These are phyloP conservation scores for Vinca major DNA, from an alignment of 305 asterid species.

Conservation along the genomic window DNA sequence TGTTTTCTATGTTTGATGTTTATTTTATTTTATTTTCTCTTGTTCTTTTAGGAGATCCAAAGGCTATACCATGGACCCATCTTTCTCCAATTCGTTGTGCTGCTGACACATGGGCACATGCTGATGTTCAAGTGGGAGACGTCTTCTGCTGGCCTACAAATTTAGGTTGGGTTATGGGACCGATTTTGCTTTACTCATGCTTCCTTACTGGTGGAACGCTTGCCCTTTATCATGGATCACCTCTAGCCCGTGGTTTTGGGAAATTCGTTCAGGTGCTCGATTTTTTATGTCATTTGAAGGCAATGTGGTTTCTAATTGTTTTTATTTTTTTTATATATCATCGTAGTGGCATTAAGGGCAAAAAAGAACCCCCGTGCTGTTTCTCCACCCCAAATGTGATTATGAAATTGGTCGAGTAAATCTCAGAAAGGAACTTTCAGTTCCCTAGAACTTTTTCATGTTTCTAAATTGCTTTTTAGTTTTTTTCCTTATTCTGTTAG, in stretches of 20 bases:
- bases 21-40: conserved; percentile 5
- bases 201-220: conserved; percentile 76
- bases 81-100: conserved; percentile 76
- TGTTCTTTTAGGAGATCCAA: conserved; percentile 65
- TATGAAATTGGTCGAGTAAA: not conserved
- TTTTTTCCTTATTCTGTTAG: not conserved
- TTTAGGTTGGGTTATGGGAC: conserved; percentile 99
- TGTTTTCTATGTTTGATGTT: conserved; percentile 5
- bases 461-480: not conserved
- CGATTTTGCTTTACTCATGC: conserved; percentile 65
- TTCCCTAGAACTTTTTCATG: not conserved
- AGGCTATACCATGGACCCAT: conserved; percentile 96
- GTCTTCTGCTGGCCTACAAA: conserved; percentile 89
- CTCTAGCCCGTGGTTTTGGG: conserved; percentile 71
- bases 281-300: conserved; percentile 1
- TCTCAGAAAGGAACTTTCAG: not conserved
- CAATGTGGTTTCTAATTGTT: not conserved
- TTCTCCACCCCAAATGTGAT: not conserved
- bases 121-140: conserved; percentile 53
- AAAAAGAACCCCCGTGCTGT: not conserved
- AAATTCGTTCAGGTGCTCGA: conserved; percentile 68
- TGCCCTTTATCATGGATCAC: conserved; percentile 95
- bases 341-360: no score
- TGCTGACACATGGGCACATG: conserved; percentile 77
- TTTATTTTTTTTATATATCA: not conserved